Conservation (phyloP, 306 rosid genomes). For the Styphnolobium japonicum region DNA sequence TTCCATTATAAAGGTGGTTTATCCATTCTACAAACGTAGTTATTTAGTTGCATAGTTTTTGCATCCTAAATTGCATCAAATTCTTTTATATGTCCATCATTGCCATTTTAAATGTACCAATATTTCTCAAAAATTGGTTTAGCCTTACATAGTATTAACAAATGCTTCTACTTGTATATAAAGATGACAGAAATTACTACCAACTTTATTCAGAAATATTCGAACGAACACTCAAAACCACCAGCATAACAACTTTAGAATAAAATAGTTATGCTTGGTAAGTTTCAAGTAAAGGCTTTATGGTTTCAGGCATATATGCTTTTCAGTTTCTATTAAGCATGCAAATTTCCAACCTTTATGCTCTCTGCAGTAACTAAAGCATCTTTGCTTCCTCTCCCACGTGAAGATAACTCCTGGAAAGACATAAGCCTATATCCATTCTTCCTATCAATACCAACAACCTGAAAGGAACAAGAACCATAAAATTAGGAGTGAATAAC, state of each 20-base stretch:
- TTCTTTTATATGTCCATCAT: not conserved
- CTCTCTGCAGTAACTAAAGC: constrained; percentile 50
- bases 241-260: not conserved
- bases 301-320: not conserved
- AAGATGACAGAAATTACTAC: not conserved
- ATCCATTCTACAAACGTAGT: not conserved
- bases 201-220: not conserved
- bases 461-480: constrained; percentile 48
- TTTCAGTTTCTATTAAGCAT: constrained; percentile 16
- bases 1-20: not conserved
- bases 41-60: not conserved
- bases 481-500: constrained; percentile 7
- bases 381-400: constrained; percentile 82
- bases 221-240: not conserved
- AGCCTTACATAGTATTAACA: not conserved
- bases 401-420: constrained; percentile 90
- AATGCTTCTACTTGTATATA: not conserved
- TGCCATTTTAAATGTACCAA: not conserved
- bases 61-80: not conserved
- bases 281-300: not conserved
- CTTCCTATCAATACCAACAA: constrained; percentile 86
- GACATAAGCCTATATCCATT: constrained; percentile 66
- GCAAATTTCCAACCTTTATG: constrained; percentile 63
- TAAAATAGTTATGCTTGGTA: constrained; percentile 2
- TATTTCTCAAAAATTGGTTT: not conserved